These are phyloP conservation scores for Phaeolepiota aurea DNA, from an alignment of 768 basidiomycete genomes.

Conservation along the genomic window DNA sequence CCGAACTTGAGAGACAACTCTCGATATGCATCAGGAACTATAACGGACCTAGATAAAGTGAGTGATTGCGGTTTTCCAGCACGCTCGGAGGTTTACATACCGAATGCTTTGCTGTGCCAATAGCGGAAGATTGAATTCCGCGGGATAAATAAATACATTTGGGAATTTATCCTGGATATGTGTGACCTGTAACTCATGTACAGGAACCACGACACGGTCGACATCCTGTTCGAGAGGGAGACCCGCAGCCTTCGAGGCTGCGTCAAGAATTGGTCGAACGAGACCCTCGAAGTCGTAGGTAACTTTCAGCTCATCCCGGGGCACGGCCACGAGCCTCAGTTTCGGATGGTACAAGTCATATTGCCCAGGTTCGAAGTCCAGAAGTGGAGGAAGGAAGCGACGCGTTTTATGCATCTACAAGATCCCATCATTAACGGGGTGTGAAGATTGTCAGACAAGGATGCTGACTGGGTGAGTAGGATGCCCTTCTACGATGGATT, in stretches of 20 bases:
- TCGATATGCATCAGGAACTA: constrained; percentile 36
- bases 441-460: neutral
- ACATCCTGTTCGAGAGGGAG: constrained; percentile 21
- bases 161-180: constrained; percentile 44
- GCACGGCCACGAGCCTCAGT: constrained; percentile 39
- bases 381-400: constrained; percentile 40
- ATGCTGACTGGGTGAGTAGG: constrained; percentile 46
- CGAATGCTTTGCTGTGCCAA: constrained; percentile 48
- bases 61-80: too few relatives aligned
- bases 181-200: constrained; percentile 45
- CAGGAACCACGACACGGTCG: constrained; percentile 34
- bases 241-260: constrained; percentile 29
- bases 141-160: constrained; percentile 32
- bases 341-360: constrained; percentile 42
- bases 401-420: constrained; percentile 53
- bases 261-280: constrained; percentile 28
- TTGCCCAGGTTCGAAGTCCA: constrained; percentile 32
- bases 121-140: constrained; percentile 31
- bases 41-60: constrained; percentile 33
- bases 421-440: neutral
- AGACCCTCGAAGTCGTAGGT: constrained; percentile 44
- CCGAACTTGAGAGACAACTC: constrained; percentile 45
- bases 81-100: too few relatives aligned
- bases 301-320: constrained; percentile 31
- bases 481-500: constrained; percentile 54